Evolutionary conservation across 768 basidiomycete genomes (phyloP).

Genomic region (Cubamyces sp.): DNA sequence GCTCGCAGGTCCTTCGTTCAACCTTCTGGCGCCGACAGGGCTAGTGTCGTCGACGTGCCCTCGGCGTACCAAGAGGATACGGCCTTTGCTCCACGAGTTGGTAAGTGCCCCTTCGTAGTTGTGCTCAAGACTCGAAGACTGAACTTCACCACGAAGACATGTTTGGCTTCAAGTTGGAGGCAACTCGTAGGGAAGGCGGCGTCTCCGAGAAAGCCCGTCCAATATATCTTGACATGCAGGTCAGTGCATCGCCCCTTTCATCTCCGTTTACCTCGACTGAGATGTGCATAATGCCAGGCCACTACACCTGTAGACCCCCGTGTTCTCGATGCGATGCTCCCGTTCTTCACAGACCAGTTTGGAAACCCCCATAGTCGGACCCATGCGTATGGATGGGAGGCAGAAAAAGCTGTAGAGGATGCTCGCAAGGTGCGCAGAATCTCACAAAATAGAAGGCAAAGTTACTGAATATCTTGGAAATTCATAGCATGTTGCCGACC

Average conservation of each 20-base stretch:
- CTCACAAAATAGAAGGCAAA: not conserved
- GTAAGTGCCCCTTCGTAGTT: constrained; percentile 40
- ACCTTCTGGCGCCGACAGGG: constrained; percentile 81
- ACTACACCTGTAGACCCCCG: constrained; percentile 98
- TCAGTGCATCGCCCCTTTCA: constrained; percentile 36
- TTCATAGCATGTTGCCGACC: constrained; percentile 79
- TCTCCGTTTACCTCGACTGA: constrained; percentile 7
- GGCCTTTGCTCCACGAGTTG: constrained; percentile 73
- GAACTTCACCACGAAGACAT: constrained; percentile 60
- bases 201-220: constrained; percentile 71
- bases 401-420: constrained; percentile 91
- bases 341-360: constrained; percentile 92
- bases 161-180: constrained; percentile 84
- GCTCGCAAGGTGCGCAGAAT: constrained; percentile 70
- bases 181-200: constrained; percentile 60
- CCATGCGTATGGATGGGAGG: constrained; percentile 99
- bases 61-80: constrained; percentile 68
- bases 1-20: constrained; percentile 70
- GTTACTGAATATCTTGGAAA: not conserved
- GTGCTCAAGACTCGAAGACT: not conserved
- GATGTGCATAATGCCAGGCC: constrained; percentile 54
- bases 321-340: constrained; percentile 96
- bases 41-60: constrained; percentile 81
- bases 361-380: constrained; percentile 98
- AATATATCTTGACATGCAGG: constrained; percentile 99